Evolutionary conservation across 345 rosid genomes (phyloP), one percentile per base, ranked within the genome.

Genomic region (Bruguiera gymnorhiza): DNA sequence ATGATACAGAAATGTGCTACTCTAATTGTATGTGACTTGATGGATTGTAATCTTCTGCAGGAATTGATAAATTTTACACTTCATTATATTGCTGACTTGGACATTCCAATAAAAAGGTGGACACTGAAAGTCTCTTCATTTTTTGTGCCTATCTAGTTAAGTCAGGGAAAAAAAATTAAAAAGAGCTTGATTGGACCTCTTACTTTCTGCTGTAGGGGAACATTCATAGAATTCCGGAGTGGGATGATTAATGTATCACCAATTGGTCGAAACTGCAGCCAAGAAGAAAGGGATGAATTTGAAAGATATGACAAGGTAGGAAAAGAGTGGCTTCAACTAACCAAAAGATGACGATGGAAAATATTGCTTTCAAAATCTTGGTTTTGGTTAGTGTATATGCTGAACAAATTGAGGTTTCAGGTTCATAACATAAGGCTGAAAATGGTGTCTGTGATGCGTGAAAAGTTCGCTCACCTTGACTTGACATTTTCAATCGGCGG

Each of bases 161-260:
- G 1, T 31, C 10, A 6, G 36, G 8, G 4, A 24, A 67, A 61
- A 21, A 32, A 19, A 50, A 24, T 31, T 18, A 29, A 65, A 52
- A 61, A 65, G 13, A 32, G 23, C 34, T 18, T 61, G 60, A 56
- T 60, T 70, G 37, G 6, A 34, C 53, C 34, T 68, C 74, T 62
- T 16, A 20, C 34, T 72, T 34, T 55, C 70, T 69, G 60, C 6
- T 69, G 39, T 43, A 95, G 99, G 85, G 99, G 99, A 71, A 95
- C 99, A 65, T 95, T 95, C 70, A 88, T 95, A 57, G 99, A 95
- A 75, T 95, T 95, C 83, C 87, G 98, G 52, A 95, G 85, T 81
- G 99, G 99, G 43, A 95, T 95, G 99, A 73, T 95, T 74, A 95
- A 95, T 74, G 92, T 95, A 67, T 95, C 97, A 66, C 99, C 99